Evolutionary conservation across 2,329 filamentous ascomycete genomes (phyloP), one percentile per base, ranked within the genome.

Genomic region (Alternaria sp.): DNA sequence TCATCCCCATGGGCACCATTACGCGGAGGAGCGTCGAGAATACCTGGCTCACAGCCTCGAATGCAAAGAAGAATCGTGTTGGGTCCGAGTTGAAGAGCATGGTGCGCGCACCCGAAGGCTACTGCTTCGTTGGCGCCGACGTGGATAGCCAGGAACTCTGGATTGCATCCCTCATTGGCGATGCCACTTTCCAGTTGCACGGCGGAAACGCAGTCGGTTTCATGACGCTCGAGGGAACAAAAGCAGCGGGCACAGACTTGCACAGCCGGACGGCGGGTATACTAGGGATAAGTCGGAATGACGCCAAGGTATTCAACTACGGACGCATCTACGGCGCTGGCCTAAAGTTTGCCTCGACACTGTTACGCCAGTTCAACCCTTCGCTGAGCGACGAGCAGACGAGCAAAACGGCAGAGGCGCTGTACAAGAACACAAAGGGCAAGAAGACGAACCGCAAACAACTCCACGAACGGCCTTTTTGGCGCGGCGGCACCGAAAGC

Each of bases 281-380:
- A 58, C 80, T 99, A 2, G 94, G 94, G 7, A 99, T 99, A 62
- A 96, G 93, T 3, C 87, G 95, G 62, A 97, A 97, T 72, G 89
- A 97, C 72, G 95, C 95, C 59, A 99, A 99, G 76, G 88, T 99
- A 1, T 99, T 99, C 84, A 99, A 99, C 77, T 99, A 99, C 71
- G 96, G 96, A 7, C 92, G 96, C 41, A 99, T 99, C 49, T 99
- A 99, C 73, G 96, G 95, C n/a, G 96, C 95, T 5, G 96, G 95
- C 0, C 82, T 98, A 51, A 96, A 93, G 69, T 99, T 99, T 74
- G 95, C 95, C 0, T 89, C 91, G 3, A 96, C 92, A 9, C 83
- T 99, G 2, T 86, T 99, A 2, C 88, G 94, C 7, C 95, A 98
- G 74, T 99, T 99, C 82, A 97, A 98, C 71, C 93, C 94, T 2